Percentiles rank a stretch among this genome's conserved stretches.
Evolutionary conservation across 2,329 filamentous ascomycete species (phyloP).

Genomic region (Trichoderma arundinaceum): DNA sequence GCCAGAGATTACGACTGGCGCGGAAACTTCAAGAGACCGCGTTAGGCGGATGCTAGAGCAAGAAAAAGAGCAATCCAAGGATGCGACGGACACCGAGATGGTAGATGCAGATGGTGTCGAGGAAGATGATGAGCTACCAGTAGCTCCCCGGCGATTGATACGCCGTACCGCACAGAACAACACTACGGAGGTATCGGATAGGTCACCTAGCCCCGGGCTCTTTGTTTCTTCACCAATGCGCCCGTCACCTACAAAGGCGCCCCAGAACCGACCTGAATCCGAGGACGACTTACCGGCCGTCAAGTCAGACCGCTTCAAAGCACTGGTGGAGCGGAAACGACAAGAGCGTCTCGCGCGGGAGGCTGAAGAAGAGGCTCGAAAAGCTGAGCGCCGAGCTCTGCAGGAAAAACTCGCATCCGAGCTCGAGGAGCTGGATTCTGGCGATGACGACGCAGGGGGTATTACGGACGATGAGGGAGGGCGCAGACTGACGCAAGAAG

Average conservation of each 20-base stretch:
- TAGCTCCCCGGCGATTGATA: constrained; percentile 49
- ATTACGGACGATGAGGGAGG: constrained; percentile 67
- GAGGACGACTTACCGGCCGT: constrained; percentile 55
- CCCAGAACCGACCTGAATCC: constrained; percentile 46
- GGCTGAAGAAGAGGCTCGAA: constrained; percentile 59
- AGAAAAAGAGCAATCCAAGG: constrained; percentile 38
- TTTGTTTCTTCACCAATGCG: constrained; percentile 61
- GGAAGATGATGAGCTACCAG: constrained; percentile 51
- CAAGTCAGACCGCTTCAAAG: constrained; percentile 68
- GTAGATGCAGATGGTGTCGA: constrained; percentile 43
- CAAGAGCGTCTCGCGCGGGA: constrained; percentile 73
- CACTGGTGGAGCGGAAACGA: constrained; percentile 74
- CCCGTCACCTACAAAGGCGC: constrained; percentile 42
- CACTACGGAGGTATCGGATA: constrained; percentile 32
- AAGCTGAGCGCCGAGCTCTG: constrained; percentile 50
- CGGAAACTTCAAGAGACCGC: constrained; percentile 48
- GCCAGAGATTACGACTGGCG: constrained; percentile 28
- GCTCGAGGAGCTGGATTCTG: constrained; percentile 44
- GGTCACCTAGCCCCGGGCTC: constrained; percentile 52
- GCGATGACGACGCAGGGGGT: constrained; percentile 54
- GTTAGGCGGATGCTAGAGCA: constrained; percentile 51
- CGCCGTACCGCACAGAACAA: constrained; percentile 45
- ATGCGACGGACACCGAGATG: constrained; percentile 38
- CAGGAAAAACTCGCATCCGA: constrained; percentile 46
- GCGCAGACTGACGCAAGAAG: constrained; percentile 70